phyloP scores from a whole-genome alignment of 225 moss, liverwort and hornwort genomes.

The Neckera pumila region DNA sequence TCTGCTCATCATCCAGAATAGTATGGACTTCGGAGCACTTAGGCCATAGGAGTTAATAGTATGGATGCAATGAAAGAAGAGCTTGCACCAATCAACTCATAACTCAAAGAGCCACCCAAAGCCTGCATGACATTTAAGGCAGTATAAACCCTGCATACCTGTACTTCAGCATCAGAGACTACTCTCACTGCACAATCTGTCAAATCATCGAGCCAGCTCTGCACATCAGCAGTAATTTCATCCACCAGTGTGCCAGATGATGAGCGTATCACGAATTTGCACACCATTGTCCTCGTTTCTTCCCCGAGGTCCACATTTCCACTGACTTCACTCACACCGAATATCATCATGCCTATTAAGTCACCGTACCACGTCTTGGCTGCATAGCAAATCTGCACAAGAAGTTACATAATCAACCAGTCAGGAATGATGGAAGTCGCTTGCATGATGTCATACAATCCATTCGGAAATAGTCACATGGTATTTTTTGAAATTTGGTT shows the following conservation, averaged over 20 bases:
- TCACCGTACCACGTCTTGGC: conserved; percentile 99
- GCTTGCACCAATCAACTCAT: background rate
- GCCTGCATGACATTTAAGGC: background rate
- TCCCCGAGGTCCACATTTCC: conserved; percentile 79
- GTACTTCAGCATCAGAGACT: conserved; percentile 89
- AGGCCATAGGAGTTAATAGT: background rate
- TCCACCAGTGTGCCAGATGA: conserved; percentile 79
- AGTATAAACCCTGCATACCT: conserved; percentile 21
- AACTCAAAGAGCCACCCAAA: background rate
- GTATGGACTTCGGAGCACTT: background rate
- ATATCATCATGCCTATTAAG: conserved; percentile 89
- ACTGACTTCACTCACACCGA: conserved; percentile 94
- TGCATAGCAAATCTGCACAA: conserved; percentile 80
- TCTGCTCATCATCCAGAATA: background rate
- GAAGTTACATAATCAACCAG: background rate
- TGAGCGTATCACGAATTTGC: conserved; percentile 90
- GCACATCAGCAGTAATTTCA: conserved; percentile 76
- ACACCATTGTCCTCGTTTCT: conserved; percentile 89
- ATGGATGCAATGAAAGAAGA: background rate
- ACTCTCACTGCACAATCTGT: conserved; percentile 75
- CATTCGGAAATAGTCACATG: background rate
- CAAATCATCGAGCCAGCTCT: conserved; percentile 92
- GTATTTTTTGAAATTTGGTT: background rate
- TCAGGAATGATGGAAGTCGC: background rate
- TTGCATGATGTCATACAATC: background rate